Percentiles rank a stretch among this genome's conserved stretches.
phyloP scores from a whole-genome alignment of 805 yeast species.

The Cephaloascus fragrans region DNA sequence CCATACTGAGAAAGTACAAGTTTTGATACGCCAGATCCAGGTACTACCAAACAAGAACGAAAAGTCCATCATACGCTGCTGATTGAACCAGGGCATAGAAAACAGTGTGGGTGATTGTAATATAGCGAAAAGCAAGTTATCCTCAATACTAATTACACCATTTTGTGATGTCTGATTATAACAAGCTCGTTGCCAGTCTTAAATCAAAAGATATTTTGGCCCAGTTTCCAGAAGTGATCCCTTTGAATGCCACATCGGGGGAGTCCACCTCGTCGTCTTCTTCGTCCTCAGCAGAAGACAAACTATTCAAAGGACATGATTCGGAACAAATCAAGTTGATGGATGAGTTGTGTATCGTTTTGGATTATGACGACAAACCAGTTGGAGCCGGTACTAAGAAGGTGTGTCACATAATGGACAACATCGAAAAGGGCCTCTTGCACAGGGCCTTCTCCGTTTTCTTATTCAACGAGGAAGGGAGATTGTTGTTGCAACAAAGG shows the following conservation, averaged over 20 bases:
- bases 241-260: constrained; percentile 21
- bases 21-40: no score
- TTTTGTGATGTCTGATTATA: constrained; percentile 22
- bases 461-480: constrained; percentile 66
- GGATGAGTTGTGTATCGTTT: constrained; percentile 94
- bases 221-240: constrained; percentile 60
- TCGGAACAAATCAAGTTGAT: constrained; percentile 88
- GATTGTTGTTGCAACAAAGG: constrained; percentile 84
- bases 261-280: constrained; percentile 3
- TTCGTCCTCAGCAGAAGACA: constrained; percentile 16
- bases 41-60: no score
- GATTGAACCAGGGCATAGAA: no score
- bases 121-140: no score
- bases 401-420: constrained; percentile 78
- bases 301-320: constrained; percentile 77
- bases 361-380: constrained; percentile 80
- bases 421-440: constrained; percentile 75
- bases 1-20: no score
- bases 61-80: no score
- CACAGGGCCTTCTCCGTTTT: constrained; percentile 98
- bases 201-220: constrained; percentile 37
- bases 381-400: constrained; percentile 93
- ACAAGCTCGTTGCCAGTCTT: constrained; percentile 44
- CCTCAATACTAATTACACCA: no score
- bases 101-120: no score